A percentile compares a stretch with the other conserved stretches of the same genome.
Evolutionary conservation across 441 rosid species (phyloP).

Genomic region (Populus tomentosa): DNA sequence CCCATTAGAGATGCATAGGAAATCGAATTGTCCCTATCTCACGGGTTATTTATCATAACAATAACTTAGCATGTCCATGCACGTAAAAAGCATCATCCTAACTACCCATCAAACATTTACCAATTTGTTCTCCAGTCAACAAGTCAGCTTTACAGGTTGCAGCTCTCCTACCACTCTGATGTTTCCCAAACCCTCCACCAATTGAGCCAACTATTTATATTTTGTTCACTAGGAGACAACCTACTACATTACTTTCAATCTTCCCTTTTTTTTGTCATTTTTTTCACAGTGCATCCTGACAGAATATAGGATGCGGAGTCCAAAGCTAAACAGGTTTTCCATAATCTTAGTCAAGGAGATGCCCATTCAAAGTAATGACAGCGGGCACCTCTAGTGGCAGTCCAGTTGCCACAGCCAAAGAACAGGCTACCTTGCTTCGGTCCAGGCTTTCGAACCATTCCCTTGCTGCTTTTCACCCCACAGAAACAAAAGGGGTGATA

Average conservation of each 20-base stretch:
- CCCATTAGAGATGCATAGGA: conserved; percentile 18
- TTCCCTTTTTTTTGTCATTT: not conserved
- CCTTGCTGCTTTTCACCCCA: conserved; percentile 62
- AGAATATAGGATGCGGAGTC: conserved; percentile 11
- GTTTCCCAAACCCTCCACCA: conserved; percentile 7
- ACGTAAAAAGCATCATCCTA: conserved; percentile 34
- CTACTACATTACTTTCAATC: not conserved
- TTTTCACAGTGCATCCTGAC: conserved; percentile 14
- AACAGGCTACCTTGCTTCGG: conserved; percentile 59
- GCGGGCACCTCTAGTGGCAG: conserved; percentile 49
- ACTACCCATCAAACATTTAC: conserved; percentile 20
- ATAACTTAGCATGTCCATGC: conserved; percentile 30
- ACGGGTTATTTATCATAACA: conserved; percentile 26
- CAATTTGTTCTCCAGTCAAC: conserved; percentile 29
- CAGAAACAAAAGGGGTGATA: conserved; percentile 51
- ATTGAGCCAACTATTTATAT: conserved; percentile 8
- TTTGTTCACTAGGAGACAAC: conserved; percentile 26
- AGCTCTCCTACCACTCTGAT: conserved; percentile 12
- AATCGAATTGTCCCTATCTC: conserved; percentile 26
- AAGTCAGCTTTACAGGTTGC: conserved; percentile 44
- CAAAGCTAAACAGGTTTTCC: conserved; percentile 18
- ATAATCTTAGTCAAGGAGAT: conserved; percentile 26
- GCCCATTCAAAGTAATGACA: conserved; percentile 75
- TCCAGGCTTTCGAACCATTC: conserved; percentile 60
- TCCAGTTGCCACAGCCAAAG: conserved; percentile 85